Evolutionary conservation across 805 yeast genomes (phyloP).

Genomic region (Candida broadrunensis): DNA sequence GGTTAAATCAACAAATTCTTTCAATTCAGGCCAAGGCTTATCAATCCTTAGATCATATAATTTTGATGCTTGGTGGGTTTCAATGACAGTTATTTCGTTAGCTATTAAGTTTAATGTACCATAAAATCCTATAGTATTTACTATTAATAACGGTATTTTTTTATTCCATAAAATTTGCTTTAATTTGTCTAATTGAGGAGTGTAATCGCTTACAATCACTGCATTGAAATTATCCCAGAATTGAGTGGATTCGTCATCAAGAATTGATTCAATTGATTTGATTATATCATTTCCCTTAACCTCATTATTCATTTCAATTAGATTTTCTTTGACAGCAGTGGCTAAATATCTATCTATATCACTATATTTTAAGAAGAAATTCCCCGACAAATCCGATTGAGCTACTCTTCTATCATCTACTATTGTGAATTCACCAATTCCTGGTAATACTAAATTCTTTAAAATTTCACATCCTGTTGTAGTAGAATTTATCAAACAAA

Average conservation of each 20-base stretch:
- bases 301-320: slow-evolving; percentile 62
- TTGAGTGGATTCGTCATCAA: slow-evolving; percentile 3
- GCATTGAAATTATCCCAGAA: slow-evolving; percentile 53
- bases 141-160: slow-evolving; percentile 53
- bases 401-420: slow-evolving; percentile 45
- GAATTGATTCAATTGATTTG: slow-evolving; percentile 10
- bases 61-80: slow-evolving; percentile 66
- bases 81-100: slow-evolving; percentile 64
- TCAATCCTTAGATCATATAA: slow-evolving; percentile 66
- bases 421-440: slow-evolving; percentile 62
- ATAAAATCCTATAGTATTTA: slow-evolving; percentile 60
- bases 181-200: slow-evolving; percentile 20
- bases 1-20: slow-evolving; percentile 46
- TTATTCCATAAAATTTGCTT: slow-evolving; percentile 38
- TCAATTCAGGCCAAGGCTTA: slow-evolving; percentile 69
- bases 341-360: slow-evolving; percentile 45
- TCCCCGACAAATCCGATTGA: slow-evolving; percentile 47
- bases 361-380: slow-evolving; percentile 55
- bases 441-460: slow-evolving; percentile 77
- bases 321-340: slow-evolving; percentile 30
- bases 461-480: slow-evolving; percentile 63
- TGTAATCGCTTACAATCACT: slow-evolving; percentile 39
- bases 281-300: slow-evolving; percentile 36
- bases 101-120: slow-evolving; percentile 54
- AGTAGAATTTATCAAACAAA: slow-evolving; percentile 60